Conservation (phyloP, 805 yeast genomes). For the Nakazawaea ernobii region DNA sequence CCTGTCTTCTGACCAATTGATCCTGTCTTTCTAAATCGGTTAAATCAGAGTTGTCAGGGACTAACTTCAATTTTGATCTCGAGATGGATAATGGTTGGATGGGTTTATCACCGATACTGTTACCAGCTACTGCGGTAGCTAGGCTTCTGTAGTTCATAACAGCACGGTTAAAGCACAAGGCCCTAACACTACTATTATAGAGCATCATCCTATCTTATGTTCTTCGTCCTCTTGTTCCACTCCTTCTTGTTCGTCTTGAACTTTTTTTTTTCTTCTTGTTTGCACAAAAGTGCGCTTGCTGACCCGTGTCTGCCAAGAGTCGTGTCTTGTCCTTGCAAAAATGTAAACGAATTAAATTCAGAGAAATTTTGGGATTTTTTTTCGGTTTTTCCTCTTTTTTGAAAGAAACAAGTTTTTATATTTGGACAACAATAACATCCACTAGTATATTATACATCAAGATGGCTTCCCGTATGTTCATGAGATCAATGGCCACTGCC, state of each 20-base stretch:
- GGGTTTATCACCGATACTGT: background rate
- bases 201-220: slow-evolving; percentile 17
- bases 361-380: no score
- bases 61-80: slow-evolving; percentile 33
- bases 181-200: slow-evolving; percentile 29
- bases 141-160: background rate
- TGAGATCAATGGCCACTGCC: slow-evolving; percentile 72
- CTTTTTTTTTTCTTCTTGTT: background rate
- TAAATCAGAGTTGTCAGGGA: slow-evolving; percentile 39
- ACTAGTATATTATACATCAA: slow-evolving; percentile 6
- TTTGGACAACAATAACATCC: no score
- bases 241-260: background rate
- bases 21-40: slow-evolving; percentile 82
- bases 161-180: background rate
- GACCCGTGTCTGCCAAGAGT: no score
- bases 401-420: no score
- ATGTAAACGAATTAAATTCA: no score
- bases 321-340: no score
- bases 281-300: no score
- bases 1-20: slow-evolving; percentile 61
- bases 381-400: no score
- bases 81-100: slow-evolving; percentile 22
- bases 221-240: slow-evolving; percentile 22
- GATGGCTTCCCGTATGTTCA: slow-evolving; percentile 61
- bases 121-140: background rate